These are phyloP conservation scores for Pontederia crassipes DNA, from an alignment of 176 grass and related monocot species.

Conservation along the genomic window DNA sequence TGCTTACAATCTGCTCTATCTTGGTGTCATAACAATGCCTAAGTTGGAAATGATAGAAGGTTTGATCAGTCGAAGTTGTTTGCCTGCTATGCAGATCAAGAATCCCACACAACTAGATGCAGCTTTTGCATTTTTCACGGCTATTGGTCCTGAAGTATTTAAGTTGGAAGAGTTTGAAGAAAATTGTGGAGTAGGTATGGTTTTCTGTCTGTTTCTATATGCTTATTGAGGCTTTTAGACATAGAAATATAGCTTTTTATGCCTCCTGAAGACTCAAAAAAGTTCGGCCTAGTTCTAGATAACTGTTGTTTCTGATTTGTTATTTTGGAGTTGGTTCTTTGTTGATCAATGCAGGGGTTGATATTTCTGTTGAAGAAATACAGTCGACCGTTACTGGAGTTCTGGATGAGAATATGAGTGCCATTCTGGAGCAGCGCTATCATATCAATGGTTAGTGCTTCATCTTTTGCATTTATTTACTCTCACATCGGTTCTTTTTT, in stretches of 20 bases:
- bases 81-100: conserved; percentile 56
- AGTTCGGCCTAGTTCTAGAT: too few species aligned
- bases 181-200: conserved; percentile 79
- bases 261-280: background rate
- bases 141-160: conserved; percentile 58
- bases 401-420: conserved; percentile 72
- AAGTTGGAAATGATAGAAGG: background rate
- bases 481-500: conserved; percentile 12
- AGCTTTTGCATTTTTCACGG: conserved; percentile 56
- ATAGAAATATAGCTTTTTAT: background rate
- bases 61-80: background rate
- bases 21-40: background rate
- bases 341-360: conserved; percentile 42
- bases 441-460: conserved; percentile 70
- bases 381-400: conserved; percentile 46
- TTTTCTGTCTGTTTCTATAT: background rate
- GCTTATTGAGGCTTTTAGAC: background rate
- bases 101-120: conserved; percentile 77
- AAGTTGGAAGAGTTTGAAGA: conserved; percentile 65
- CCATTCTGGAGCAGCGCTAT: conserved; percentile 87
- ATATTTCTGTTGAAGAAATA: conserved; percentile 87
- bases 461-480: conserved; percentile 1
- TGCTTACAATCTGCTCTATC: background rate
- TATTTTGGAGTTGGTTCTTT: background rate
- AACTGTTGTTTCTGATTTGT: too few species aligned